Conservation (phyloP, 2,329 filamentous ascomycete genomes). For the Colletotrichum falcatum region DNA sequence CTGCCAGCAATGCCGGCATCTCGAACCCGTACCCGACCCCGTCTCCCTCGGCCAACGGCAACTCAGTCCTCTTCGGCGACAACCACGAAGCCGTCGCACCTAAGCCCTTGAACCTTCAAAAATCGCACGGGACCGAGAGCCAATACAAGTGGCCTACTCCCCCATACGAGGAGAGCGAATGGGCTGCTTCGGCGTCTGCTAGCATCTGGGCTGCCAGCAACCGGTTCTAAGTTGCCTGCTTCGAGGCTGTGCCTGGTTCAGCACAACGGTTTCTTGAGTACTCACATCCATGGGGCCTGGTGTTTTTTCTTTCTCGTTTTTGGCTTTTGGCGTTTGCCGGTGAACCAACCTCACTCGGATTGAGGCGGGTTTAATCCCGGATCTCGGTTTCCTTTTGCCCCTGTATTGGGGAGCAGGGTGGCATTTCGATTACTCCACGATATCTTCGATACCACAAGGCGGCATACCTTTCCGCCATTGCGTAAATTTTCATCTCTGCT, state of each 20-base stretch:
- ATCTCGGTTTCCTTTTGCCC: slow-evolving; percentile 42
- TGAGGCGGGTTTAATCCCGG: slow-evolving; percentile 29
- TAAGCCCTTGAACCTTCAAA: slow-evolving; percentile 78
- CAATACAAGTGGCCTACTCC: slow-evolving; percentile 91
- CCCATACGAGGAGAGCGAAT: slow-evolving; percentile 93
- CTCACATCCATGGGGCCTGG: slow-evolving; percentile 40
- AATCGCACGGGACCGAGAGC: slow-evolving; percentile 54
- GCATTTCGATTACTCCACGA: slow-evolving; percentile 40
- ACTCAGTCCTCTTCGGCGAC: slow-evolving; percentile 79
- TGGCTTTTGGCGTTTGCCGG: slow-evolving; percentile 39
- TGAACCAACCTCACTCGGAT: slow-evolving; percentile 13
- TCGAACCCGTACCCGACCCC: slow-evolving; percentile 74
- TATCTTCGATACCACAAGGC: slow-evolving; percentile 42
- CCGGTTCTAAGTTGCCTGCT: slow-evolving; percentile 62
- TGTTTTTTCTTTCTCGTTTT: slow-evolving; percentile 36
- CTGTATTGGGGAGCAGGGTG: slow-evolving; percentile 33
- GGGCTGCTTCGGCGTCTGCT: slow-evolving; percentile 85
- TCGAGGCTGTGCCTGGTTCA: slow-evolving; percentile 16
- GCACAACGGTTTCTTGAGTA: slow-evolving; percentile 38
- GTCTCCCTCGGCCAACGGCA: slow-evolving; percentile 85
- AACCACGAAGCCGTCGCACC: slow-evolving; percentile 71
- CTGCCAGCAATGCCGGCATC: slow-evolving; percentile 72
- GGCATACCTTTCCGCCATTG: slow-evolving; percentile 30
- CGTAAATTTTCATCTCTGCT: slow-evolving; percentile 35
- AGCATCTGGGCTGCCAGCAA: slow-evolving; percentile 82